A percentile compares a stretch with the other conserved stretches of the same genome.
phyloP scores from a whole-genome alignment of 1,139 yeast genomes.

The Casaregolazyma suthepensis region DNA sequence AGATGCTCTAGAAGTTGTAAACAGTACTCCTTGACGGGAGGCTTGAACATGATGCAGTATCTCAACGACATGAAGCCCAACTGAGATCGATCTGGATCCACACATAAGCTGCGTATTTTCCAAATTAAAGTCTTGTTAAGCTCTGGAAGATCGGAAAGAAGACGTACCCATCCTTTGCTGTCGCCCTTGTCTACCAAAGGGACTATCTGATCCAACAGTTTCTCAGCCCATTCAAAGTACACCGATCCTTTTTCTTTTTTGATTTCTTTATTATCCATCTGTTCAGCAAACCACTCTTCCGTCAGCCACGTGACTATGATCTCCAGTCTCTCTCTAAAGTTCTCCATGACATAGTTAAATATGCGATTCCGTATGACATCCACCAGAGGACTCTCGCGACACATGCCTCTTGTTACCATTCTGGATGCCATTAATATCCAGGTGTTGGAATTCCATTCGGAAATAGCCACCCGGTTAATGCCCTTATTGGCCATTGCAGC shows the following conservation, averaged over 20 bases:
- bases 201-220: slow-evolving; percentile 69
- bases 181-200: slow-evolving; percentile 80
- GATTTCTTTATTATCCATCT: slow-evolving; percentile 28
- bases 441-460: slow-evolving; percentile 60
- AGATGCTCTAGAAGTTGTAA: slow-evolving; percentile 58
- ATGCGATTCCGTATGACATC: slow-evolving; percentile 56
- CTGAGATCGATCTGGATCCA: slow-evolving; percentile 76
- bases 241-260: slow-evolving; percentile 18
- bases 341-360: slow-evolving; percentile 65
- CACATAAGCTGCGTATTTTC: slow-evolving; percentile 66
- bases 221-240: slow-evolving; percentile 55
- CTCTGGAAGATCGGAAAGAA: slow-evolving; percentile 80
- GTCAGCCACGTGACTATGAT: slow-evolving; percentile 88
- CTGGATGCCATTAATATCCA: slow-evolving; percentile 77
- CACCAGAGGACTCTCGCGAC: slow-evolving; percentile 12
- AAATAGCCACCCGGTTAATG: slow-evolving; percentile 30
- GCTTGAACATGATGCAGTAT: slow-evolving; percentile 81
- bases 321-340: slow-evolving; percentile 67
- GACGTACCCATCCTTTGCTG: slow-evolving; percentile 69
- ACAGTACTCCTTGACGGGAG: slow-evolving; percentile 69
- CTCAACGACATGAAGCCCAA: slow-evolving; percentile 75
- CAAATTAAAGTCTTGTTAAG: slow-evolving; percentile 55
- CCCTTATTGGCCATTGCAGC: slow-evolving; percentile 26
- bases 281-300: slow-evolving; percentile 89
- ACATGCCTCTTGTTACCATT: slow-evolving; percentile 73